These are phyloP conservation scores for Coniosporium tulheliwenetii DNA, from an alignment of 2,329 filamentous ascomycete species.

Conservation along the genomic window DNA sequence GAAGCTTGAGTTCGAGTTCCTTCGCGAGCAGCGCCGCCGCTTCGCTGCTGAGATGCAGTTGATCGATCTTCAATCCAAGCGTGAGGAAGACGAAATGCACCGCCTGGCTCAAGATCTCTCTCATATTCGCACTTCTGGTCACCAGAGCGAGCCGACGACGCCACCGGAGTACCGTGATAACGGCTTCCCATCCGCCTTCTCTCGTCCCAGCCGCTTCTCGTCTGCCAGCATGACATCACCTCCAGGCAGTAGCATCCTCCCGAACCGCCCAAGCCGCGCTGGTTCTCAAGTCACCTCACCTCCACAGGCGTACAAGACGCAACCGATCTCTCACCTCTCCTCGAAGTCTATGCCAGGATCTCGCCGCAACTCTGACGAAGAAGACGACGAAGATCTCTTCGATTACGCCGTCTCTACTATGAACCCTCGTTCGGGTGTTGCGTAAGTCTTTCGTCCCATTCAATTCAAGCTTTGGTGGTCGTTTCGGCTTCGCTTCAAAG, in stretches of 20 bases:
- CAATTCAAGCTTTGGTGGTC: conserved; percentile 3
- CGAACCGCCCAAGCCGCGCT: conserved; percentile 41
- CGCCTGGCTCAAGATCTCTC: conserved; percentile 68
- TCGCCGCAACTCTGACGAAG: conserved; percentile 73
- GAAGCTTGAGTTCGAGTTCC: conserved; percentile 78
- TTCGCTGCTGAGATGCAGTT: conserved; percentile 90
- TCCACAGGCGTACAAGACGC: conserved; percentile 37
- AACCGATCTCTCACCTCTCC: conserved; percentile 46
- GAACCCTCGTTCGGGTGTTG: conserved; percentile 58
- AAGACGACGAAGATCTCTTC: conserved; percentile 46
- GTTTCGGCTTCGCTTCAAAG: too few relatives aligned
- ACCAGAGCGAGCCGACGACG: conserved; percentile 89
- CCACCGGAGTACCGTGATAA: conserved; percentile 83
- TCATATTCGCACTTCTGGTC: conserved; percentile 42
- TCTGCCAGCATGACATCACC: conserved; percentile 76
- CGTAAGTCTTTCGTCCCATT: conserved; percentile 45
- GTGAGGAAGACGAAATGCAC: conserved; percentile 69
- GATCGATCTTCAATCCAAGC: conserved; percentile 69
- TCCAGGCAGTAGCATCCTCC: conserved; percentile 44
- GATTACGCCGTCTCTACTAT: conserved; percentile 39
- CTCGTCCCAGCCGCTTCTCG: conserved; percentile 76
- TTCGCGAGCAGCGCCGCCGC: conserved; percentile 73
- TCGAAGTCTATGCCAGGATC: conserved; percentile 79
- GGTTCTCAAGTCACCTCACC: conserved; percentile 72
- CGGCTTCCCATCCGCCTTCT: conserved; percentile 65